Conservation (phyloP, 202 grass and related monocot genomes). For the Schoenoplectus tabernaemontani region DNA sequence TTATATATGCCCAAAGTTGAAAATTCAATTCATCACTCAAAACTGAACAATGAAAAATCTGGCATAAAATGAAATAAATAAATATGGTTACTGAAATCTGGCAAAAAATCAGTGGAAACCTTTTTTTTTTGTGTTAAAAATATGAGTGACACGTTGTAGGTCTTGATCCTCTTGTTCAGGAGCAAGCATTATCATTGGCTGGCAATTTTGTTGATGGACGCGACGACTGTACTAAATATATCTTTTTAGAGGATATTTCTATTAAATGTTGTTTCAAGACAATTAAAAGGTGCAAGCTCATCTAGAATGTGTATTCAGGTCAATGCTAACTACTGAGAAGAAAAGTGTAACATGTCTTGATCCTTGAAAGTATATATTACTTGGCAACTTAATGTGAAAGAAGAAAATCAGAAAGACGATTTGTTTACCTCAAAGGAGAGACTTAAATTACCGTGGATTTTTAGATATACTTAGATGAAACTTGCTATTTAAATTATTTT, state of each 20-base stretch:
- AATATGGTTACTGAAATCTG: not conserved
- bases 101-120: not conserved
- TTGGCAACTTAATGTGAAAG: not conserved
- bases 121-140: not conserved
- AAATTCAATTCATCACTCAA: not conserved
- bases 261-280: conserved; percentile 67
- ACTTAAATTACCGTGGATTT: not conserved
- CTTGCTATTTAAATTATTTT: not conserved
- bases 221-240: conserved; percentile 40
- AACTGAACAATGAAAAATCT: not conserved
- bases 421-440: not conserved
- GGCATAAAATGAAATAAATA: not conserved
- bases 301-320: conserved; percentile 77
- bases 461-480: too few relatives aligned
- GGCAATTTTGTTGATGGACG: conserved; percentile 82
- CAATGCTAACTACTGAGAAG: not conserved
- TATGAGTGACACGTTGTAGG: conserved; percentile 41
- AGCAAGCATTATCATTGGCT: conserved; percentile 74
- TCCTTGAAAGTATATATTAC: not conserved
- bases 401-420: not conserved
- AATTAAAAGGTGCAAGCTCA: conserved; percentile 46
- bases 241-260: conserved; percentile 55
- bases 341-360: not conserved
- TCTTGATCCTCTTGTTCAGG: conserved; percentile 81
- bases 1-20: not conserved